Base-by-base conservation (phyloP, 768 basidiomycete species). In the Lactarius trivialis region DNA sequence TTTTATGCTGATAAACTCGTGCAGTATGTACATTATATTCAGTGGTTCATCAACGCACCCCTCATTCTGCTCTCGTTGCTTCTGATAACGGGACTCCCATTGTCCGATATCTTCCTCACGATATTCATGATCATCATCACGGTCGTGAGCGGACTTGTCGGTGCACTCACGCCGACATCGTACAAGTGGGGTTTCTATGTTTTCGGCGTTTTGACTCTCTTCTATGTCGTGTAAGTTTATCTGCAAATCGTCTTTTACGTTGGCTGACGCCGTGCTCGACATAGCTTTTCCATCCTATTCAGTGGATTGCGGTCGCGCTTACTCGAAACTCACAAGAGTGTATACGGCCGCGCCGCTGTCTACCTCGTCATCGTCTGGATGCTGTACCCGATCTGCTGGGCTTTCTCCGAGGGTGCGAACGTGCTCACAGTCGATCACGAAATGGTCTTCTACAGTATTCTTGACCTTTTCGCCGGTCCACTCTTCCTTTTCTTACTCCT, bases 331-430 rank as follows among this genome's bases (percentile, higher is more conserved):
- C 9, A 50, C 32, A 63, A 43, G 58, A 1, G 14, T 7, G 0
- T 21, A 2, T 63, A 60, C 32, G 24, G 24, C 8, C 0, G 2
- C 8, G 9, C 1, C 14, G 62, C 58, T 17, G 11, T 15, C 7
- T 60, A 63, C 37, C 26, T 82, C 63, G 73, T 76, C n/a, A 74
- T 82, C 70, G 70, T 85, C 65, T 83, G 81, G 78, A 52, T 80
- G 57, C 64, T 83, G 33, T 85, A 85, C 71, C 81, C 84, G 9
- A 75, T 85, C 61, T 76, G 75, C 34, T 85, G 83, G 84, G 84
- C 77, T 58, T 70, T 79, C 48, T 75, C 76, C n/a, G 84, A 84
- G 59, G 82, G 83, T 36, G 73, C 74, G 4, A 80, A 83, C 70
- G 73, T 73, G 39, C 80, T 86, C 68, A 70, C 76, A 1, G 76